A percentile compares a stretch with the other conserved stretches of the same genome.
These are phyloP conservation scores for Hypoxylon cercidicola DNA, from an alignment of 495 filamentous ascomycete genomes.

Conservation along the genomic window DNA sequence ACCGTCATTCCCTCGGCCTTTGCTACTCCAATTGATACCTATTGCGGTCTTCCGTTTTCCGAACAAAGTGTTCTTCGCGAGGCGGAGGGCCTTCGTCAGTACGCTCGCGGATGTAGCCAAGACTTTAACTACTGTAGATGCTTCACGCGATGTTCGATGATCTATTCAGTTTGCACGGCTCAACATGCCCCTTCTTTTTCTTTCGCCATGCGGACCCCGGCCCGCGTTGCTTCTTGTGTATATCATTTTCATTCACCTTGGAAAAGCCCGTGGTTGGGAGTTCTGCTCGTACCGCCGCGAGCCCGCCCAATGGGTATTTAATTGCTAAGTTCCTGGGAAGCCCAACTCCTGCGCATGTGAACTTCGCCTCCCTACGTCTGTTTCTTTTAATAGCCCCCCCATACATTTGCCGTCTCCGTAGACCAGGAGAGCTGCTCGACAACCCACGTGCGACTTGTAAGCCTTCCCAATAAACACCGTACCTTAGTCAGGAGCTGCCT, in stretches of 20 bases:
- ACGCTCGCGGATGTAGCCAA: conserved; percentile 34
- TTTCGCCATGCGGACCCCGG: conserved; percentile 27
- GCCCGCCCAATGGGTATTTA: conserved; percentile 40
- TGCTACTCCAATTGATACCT: conserved; percentile 40
- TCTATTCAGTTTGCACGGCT: conserved; percentile 35
- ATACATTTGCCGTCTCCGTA: conserved; percentile 1
- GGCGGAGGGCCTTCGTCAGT: conserved; percentile 34
- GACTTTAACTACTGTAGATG: conserved; percentile 40
- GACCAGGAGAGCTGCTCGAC: conserved; percentile 5
- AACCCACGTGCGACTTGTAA: conserved; percentile 29
- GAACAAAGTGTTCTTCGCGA: conserved; percentile 39
- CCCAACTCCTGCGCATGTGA: conserved; percentile 27
- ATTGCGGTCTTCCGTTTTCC: conserved; percentile 43
- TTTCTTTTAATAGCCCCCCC: conserved; percentile 16
- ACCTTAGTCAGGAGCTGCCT: background rate
- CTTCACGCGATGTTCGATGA: conserved; percentile 35
- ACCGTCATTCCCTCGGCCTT: conserved; percentile 38
- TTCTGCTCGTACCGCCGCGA: conserved; percentile 17
- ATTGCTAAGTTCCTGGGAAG: conserved; percentile 20
- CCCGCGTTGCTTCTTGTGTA: conserved; percentile 34
- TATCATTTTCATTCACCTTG: conserved; percentile 21
- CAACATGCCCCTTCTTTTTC: conserved; percentile 9
- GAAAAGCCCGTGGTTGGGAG: conserved; percentile 10
- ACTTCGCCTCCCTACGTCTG: conserved; percentile 25
- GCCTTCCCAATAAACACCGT: conserved; percentile 4